A percentile compares a stretch with the other conserved stretches of the same genome.
These are phyloP conservation scores for Discostella pseudostelligera DNA, from an alignment of 108 stramenopile genomes.

Conservation along the genomic window DNA sequence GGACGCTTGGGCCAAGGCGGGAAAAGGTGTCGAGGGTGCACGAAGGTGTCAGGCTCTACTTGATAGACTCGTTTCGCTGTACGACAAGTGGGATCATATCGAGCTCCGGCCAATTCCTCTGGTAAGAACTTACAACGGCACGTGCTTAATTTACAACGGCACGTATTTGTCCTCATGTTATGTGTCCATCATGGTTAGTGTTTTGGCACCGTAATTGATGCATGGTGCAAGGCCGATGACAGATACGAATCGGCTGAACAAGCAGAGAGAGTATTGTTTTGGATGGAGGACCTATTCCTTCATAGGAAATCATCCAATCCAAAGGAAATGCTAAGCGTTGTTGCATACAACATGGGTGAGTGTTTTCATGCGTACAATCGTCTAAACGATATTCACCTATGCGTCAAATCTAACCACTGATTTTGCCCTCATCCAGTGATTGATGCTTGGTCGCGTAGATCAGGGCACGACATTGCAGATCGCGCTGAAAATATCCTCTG, in stretches of 20 bases:
- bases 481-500: slow-evolving; percentile 39
- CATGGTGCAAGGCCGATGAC: slow-evolving; percentile 39
- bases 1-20: slow-evolving; percentile 36
- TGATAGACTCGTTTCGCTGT: slow-evolving; percentile 29
- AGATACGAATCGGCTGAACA: slow-evolving; percentile 31
- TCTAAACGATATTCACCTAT: no score
- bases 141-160: no score
- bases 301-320: slow-evolving; percentile 14
- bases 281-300: slow-evolving; percentile 34
- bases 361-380: neutral
- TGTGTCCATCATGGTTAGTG: slow-evolving; percentile 8
- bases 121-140: neutral
- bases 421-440: slow-evolving; percentile 18
- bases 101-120: slow-evolving; percentile 34
- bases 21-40: slow-evolving; percentile 36
- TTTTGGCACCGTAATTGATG: slow-evolving; percentile 45
- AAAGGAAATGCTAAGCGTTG: slow-evolving; percentile 23
- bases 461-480: slow-evolving; percentile 22
- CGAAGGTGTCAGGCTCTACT: slow-evolving; percentile 29
- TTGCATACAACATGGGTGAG: slow-evolving; percentile 42
- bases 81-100: slow-evolving; percentile 24
- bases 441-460: slow-evolving; percentile 49
- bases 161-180: neutral
- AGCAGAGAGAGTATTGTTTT: slow-evolving; percentile 27
- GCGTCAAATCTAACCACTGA: neutral